phyloP scores from a whole-genome alignment of 2,329 filamentous ascomycete genomes.

The Ceratocystis lukuohia region DNA sequence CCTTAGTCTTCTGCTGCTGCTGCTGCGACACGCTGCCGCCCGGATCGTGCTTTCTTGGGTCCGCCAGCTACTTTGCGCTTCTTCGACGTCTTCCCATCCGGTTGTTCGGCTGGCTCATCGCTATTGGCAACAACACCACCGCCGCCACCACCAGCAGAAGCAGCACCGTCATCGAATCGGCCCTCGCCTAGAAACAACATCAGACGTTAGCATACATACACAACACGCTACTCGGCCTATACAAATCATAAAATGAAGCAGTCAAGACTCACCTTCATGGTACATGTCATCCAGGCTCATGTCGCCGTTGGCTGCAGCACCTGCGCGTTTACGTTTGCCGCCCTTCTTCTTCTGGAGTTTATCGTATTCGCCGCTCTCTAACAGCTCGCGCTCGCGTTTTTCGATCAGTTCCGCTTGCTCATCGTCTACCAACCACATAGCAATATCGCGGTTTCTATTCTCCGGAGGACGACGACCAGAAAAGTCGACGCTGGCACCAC shows the following conservation, averaged over 20 bases:
- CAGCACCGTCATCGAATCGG: slow-evolving; percentile 80
- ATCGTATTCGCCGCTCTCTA: slow-evolving; percentile 55
- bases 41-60: slow-evolving; percentile 47
- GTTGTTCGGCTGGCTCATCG: slow-evolving; percentile 58
- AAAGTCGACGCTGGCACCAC: slow-evolving; percentile 86
- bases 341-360: slow-evolving; percentile 51
- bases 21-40: slow-evolving; percentile 45
- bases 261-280: slow-evolving; percentile 69
- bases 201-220: slow-evolving; percentile 22
- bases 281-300: slow-evolving; percentile 92
- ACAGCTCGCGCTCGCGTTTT: slow-evolving; percentile 74
- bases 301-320: slow-evolving; percentile 23
- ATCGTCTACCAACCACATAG: slow-evolving; percentile 96
- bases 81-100: slow-evolving; percentile 35
- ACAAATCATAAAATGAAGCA: neutral
- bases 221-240: neutral
- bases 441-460: slow-evolving; percentile 94
- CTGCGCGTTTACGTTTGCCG: slow-evolving; percentile 41
- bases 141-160: slow-evolving; percentile 59
- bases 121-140: slow-evolving; percentile 40
- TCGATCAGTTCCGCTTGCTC: slow-evolving; percentile 92
- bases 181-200: slow-evolving; percentile 58
- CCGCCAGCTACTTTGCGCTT: slow-evolving; percentile 43
- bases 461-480: slow-evolving; percentile 77
- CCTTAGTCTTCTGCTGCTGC: slow-evolving; percentile 48